Conservation (phyloP, 139 green algal species). For the Cymbomonas tetramitiformis region DNA sequence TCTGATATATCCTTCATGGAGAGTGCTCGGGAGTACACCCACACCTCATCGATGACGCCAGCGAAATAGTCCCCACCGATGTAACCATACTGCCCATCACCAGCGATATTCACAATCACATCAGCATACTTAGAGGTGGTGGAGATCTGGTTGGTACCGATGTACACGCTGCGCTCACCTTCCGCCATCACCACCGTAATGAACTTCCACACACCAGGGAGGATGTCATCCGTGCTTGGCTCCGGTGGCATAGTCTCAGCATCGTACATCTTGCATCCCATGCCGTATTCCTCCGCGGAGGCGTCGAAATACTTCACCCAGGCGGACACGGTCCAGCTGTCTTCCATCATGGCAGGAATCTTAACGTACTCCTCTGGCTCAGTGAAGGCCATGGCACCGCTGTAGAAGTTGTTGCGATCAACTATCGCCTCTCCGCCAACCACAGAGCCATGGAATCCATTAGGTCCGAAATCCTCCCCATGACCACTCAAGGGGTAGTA, state of each 20-base stretch:
- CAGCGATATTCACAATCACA: background rate
- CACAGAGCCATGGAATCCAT: slow-evolving; percentile 1
- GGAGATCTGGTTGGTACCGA: slow-evolving; percentile 2
- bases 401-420: background rate
- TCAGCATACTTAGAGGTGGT: slow-evolving; percentile 4
- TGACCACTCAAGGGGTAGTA: slow-evolving; percentile 13
- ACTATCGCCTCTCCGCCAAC: no score
- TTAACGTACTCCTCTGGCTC: background rate
- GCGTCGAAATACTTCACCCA: slow-evolving; percentile 11
- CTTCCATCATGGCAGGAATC: background rate
- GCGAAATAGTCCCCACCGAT: background rate
- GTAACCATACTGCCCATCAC: background rate
- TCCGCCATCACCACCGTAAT: background rate
- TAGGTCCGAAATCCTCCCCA: slow-evolving; percentile 1
- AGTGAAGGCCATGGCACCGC: background rate
- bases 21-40: slow-evolving; percentile 14
- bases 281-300: background rate
- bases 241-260: background rate
- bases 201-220: slow-evolving; percentile 15
- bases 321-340: slow-evolving; percentile 8
- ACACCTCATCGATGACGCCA: slow-evolving; percentile 14
- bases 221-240: background rate
- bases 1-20: background rate
- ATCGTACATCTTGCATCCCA: slow-evolving; percentile 11
- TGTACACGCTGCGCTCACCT: no score